A percentile compares a stretch with the other conserved stretches of the same genome.
Conservation (phyloP, 1,284 basidiomycete species). For the Uromyces viciae-fabae region DNA sequence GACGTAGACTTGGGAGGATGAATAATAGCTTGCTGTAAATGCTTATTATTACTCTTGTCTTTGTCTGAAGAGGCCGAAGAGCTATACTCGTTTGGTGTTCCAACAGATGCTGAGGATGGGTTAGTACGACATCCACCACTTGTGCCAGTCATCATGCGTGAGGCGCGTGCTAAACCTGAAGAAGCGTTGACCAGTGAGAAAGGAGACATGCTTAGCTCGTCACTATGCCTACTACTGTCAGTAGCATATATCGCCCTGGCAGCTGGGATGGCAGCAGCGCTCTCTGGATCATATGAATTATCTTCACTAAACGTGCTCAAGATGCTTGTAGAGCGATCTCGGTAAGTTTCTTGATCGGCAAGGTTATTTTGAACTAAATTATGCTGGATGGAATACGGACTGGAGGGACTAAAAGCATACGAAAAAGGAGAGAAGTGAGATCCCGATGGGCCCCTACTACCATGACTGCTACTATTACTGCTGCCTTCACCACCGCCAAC, state of each 20-base stretch:
- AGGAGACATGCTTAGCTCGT: conserved; percentile 39
- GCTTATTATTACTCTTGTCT: too few species aligned
- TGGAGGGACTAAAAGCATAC: conserved; percentile 4
- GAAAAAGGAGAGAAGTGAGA: conserved; percentile 36
- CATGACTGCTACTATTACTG: conserved; percentile 35
- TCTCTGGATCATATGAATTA: neutral
- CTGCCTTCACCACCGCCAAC: conserved; percentile 3
- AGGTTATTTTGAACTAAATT: neutral
- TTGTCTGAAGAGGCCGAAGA: conserved; percentile 9
- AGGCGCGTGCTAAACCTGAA: neutral
- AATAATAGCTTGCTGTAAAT: neutral
- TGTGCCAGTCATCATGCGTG: neutral
- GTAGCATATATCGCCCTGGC: neutral
- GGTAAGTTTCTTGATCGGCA: neutral
- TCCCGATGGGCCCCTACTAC: conserved; percentile 13
- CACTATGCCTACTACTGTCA: conserved; percentile 23
- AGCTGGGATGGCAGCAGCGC: neutral
- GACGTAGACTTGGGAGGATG: conserved; percentile 10
- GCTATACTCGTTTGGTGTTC: neutral
- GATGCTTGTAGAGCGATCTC: conserved; percentile 28
- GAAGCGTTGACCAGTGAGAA: conserved; percentile 30
- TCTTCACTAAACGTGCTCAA: conserved; percentile 29
- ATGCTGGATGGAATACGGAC: conserved; percentile 14
- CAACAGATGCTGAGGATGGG: conserved; percentile 13
- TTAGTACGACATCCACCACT: conserved; percentile 20